These are phyloP conservation scores for Cystobasidiaceae sp. DNA, from an alignment of 1,284 basidiomycete species.

Conservation along the genomic window DNA sequence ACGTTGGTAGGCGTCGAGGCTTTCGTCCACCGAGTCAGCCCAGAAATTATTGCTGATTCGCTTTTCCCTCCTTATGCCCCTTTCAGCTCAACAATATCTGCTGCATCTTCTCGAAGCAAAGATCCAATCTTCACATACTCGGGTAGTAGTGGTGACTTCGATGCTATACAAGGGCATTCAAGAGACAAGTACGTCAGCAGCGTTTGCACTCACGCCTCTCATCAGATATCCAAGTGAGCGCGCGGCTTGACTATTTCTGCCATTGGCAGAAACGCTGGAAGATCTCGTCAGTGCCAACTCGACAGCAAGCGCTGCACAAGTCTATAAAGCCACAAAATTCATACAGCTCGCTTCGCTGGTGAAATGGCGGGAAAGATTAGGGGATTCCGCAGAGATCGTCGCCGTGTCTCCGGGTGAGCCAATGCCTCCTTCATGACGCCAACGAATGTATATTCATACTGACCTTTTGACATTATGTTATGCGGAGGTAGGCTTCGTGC, in stretches of 20 bases:
- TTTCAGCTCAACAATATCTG: conserved; percentile 18
- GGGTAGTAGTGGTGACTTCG: conserved; percentile 13
- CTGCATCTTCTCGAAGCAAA: conserved; percentile 7
- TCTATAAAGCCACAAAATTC: conserved; percentile 22
- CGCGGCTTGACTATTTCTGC: too few species aligned
- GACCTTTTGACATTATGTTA: too few species aligned
- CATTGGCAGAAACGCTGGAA: not conserved
- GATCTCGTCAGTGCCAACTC: not conserved
- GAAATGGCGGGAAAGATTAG: conserved; percentile 5
- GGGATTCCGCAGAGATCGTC: not conserved
- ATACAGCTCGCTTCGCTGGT: conserved; percentile 5
- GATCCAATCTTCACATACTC: not conserved
- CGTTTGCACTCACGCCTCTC: too few species aligned
- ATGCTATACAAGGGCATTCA: conserved; percentile 4
- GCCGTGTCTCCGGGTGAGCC: conserved; percentile 19
- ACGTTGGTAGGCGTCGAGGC: not conserved
- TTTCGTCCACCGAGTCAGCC: too few species aligned
- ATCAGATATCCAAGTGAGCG: too few species aligned
- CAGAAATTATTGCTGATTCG: too few species aligned
- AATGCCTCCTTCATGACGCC: too few species aligned
- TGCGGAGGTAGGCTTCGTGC: conserved; percentile 28
- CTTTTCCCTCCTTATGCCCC: not conserved
- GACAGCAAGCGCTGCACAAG: not conserved
- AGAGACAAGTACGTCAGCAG: not conserved
- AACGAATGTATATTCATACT: too few species aligned